A percentile compares a stretch with the other conserved stretches of the same genome.
These are phyloP conservation scores for Plasmodium fragile DNA, from an alignment of 169 alveolate species.

Conservation along the genomic window DNA sequence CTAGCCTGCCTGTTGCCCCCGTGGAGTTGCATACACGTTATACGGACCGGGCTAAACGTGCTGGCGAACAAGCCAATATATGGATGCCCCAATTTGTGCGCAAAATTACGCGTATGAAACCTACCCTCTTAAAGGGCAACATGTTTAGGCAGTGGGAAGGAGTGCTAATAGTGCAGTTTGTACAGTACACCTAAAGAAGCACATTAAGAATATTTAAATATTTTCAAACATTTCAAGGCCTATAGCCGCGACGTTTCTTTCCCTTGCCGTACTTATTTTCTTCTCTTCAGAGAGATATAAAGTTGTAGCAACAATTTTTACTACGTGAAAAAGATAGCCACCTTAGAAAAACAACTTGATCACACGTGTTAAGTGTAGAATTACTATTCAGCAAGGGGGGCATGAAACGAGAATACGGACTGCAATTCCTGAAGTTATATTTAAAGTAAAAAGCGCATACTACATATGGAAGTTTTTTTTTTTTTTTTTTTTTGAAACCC, in stretches of 20 bases:
- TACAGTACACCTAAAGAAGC: background rate
- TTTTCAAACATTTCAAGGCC: background rate
- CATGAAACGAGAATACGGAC: background rate
- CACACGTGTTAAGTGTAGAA: background rate
- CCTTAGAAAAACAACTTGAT: background rate
- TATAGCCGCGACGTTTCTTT: background rate
- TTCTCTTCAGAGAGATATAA: background rate
- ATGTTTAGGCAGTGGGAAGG: background rate
- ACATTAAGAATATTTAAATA: background rate
- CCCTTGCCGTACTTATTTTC: background rate
- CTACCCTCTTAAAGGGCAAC: background rate
- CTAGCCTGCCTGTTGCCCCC: background rate
- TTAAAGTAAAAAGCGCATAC: background rate
- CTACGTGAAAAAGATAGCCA: background rate
- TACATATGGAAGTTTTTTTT: background rate
- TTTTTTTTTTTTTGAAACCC: background rate
- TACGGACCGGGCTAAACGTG: background rate
- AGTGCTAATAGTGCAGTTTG: background rate
- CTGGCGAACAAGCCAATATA: background rate
- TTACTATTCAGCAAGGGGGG: background rate
- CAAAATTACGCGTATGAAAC: background rate
- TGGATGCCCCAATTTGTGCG: background rate
- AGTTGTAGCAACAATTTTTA: background rate
- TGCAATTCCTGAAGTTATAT: background rate
- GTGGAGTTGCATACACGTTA: background rate